phyloP scores from a whole-genome alignment of 192 early-diverging fungal genomes.

The Backusella psychrophila region DNA sequence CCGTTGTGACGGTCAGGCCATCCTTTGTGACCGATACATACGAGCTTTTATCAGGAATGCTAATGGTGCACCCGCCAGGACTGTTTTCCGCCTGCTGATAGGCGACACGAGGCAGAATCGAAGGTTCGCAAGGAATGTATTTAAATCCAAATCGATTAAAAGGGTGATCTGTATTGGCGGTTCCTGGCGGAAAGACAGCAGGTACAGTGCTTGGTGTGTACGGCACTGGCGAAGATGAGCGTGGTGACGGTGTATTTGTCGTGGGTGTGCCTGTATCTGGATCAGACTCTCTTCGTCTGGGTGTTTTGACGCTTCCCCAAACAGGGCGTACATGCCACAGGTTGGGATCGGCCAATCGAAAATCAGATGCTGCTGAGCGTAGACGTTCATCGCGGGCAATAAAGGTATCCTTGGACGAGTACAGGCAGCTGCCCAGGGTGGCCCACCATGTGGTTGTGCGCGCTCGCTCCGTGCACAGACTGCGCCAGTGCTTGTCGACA shows the following conservation, averaged over 20 bases:
- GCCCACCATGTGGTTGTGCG: slow-evolving; percentile 71
- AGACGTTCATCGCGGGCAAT: slow-evolving; percentile 52
- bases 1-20: slow-evolving; percentile 56
- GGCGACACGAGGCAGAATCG: slow-evolving; percentile 41
- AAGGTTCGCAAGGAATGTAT: slow-evolving; percentile 55
- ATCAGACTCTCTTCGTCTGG: not conserved
- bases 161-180: slow-evolving; percentile 43
- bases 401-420: slow-evolving; percentile 62
- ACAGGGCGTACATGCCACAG: slow-evolving; percentile 60
- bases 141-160: slow-evolving; percentile 60
- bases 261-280: slow-evolving; percentile 7
- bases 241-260: slow-evolving; percentile 34
- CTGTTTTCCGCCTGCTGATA: slow-evolving; percentile 52
- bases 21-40: slow-evolving; percentile 56
- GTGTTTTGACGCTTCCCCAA: slow-evolving; percentile 15
- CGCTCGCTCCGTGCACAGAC: slow-evolving; percentile 58
- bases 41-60: slow-evolving; percentile 57
- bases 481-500: slow-evolving; percentile 63
- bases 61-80: slow-evolving; percentile 43
- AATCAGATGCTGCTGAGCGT: slow-evolving; percentile 59
- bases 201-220: slow-evolving; percentile 1
- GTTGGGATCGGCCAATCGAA: slow-evolving; percentile 54
- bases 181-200: slow-evolving; percentile 8
- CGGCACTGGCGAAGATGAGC: slow-evolving; percentile 21
- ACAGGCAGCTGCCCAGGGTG: slow-evolving; percentile 61